Evolutionary conservation across 2,329 filamentous ascomycete genomes (phyloP).

Genomic region (Exophiala lecanii-corni): DNA sequence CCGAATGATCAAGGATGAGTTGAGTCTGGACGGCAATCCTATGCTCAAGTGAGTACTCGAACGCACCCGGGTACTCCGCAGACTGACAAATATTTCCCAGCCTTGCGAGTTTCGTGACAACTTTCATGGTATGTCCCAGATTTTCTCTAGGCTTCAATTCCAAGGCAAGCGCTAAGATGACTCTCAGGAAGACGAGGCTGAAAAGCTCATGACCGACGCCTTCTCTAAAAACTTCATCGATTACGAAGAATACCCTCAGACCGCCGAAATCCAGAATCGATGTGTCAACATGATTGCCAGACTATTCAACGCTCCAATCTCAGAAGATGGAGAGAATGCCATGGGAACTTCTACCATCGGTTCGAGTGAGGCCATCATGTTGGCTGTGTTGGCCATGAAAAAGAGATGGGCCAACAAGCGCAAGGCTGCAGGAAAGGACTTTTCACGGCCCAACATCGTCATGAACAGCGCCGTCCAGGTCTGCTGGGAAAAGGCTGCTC

Average conservation of each 20-base stretch:
- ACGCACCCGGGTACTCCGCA: background rate
- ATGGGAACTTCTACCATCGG: conserved; percentile 87
- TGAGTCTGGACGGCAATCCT: conserved; percentile 85
- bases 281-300: conserved; percentile 87
- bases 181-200: conserved; percentile 78
- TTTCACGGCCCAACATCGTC: conserved; percentile 79
- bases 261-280: conserved; percentile 83
- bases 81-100: conserved; percentile 40
- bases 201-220: conserved; percentile 89
- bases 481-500: conserved; percentile 89
- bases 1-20: conserved; percentile 91
- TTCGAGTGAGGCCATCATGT: conserved; percentile 66
- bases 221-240: conserved; percentile 96
- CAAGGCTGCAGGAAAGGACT: conserved; percentile 74
- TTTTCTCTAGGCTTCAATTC: background rate
- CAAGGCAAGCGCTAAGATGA: conserved; percentile 1
- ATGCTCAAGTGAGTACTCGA: conserved; percentile 55
- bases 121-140: conserved; percentile 73
- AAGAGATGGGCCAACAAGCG: conserved; percentile 86
- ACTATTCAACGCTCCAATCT: conserved; percentile 73
- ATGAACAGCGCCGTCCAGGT: conserved; percentile 97
- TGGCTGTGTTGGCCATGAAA: conserved; percentile 76
- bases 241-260: conserved; percentile 78
- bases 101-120: conserved; percentile 88
- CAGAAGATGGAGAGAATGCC: conserved; percentile 54